Evolutionary conservation across 257 asterid species (phyloP).

Genomic region (Phtheirospermum japonicum): DNA sequence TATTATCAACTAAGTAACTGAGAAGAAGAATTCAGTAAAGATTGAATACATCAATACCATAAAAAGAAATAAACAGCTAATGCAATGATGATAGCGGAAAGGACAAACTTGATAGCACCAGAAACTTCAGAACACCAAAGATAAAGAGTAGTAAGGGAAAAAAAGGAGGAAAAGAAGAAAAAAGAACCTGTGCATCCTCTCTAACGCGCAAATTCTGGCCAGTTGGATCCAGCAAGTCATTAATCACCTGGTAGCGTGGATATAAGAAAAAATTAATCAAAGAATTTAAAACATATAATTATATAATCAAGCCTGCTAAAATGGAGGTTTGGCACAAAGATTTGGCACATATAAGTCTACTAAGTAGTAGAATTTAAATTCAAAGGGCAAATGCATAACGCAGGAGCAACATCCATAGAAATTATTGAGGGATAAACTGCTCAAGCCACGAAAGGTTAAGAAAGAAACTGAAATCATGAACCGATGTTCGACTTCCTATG

Average conservation of each 20-base stretch:
- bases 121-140: constrained; percentile 6
- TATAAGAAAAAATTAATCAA: constrained; percentile 11
- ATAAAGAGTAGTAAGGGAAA: constrained; percentile 14
- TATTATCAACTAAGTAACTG: constrained; percentile 13
- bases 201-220: constrained; percentile 97
- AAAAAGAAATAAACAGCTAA: constrained; percentile 15
- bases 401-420: constrained; percentile 13
- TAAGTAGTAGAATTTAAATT: constrained; percentile 4
- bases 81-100: constrained; percentile 6
- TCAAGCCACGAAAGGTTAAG: constrained; percentile 7
- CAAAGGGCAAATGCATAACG: constrained; percentile 17
- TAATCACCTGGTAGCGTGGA: constrained; percentile 66
- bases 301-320: neutral
- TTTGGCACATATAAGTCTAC: constrained; percentile 2
- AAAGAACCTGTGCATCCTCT: constrained; percentile 91
- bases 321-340: constrained; percentile 13
- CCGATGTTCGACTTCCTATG: neutral
- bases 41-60: constrained; percentile 14
- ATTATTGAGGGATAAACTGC: constrained; percentile 14
- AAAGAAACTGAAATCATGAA: constrained; percentile 1
- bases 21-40: constrained; percentile 15
- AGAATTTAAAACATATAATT: constrained; percentile 14
- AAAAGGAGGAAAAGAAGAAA: neutral
- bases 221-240: constrained; percentile 96
- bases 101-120: constrained; percentile 7